Conservation (phyloP, 2,329 filamentous ascomycete genomes). For the Verticillium zaregamsianum region DNA sequence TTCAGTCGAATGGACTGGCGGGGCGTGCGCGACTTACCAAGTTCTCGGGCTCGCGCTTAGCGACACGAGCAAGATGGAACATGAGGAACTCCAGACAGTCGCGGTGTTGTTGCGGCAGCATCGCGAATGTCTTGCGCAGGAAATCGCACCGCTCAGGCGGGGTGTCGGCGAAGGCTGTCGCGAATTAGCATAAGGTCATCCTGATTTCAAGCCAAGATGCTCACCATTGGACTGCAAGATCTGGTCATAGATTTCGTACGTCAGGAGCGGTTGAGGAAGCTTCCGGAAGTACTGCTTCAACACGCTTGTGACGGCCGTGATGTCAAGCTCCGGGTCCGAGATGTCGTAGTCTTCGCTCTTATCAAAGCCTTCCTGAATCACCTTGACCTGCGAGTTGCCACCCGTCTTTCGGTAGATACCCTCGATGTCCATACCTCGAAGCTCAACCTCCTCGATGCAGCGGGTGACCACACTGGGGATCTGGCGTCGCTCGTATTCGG, state of each 20-base stretch:
- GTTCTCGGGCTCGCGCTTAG: conserved; percentile 78
- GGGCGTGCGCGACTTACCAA: conserved; percentile 49
- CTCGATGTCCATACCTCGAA: conserved; percentile 94
- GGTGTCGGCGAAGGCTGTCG: conserved; percentile 55
- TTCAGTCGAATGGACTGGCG: not conserved
- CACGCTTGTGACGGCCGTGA: conserved; percentile 91
- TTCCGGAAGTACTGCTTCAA: conserved; percentile 98
- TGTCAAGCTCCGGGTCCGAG: conserved; percentile 88
- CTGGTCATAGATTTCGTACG: conserved; percentile 86
- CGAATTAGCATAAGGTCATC: conserved; percentile 16
- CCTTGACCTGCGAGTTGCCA: conserved; percentile 84
- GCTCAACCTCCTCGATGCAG: conserved; percentile 94
- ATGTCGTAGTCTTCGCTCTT: conserved; percentile 84
- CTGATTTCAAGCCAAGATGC: not conserved
- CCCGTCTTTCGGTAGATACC: conserved; percentile 98
- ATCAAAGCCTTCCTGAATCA: conserved; percentile 89
- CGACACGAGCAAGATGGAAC: conserved; percentile 86
- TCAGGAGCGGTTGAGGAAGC: conserved; percentile 82
- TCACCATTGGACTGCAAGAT: conserved; percentile 76
- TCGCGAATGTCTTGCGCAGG: conserved; percentile 68
- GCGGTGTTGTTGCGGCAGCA: conserved; percentile 77
- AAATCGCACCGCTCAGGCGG: conserved; percentile 65
- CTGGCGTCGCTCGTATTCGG: conserved; percentile 82
- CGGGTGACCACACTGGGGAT: conserved; percentile 88
- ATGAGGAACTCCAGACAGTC: conserved; percentile 92